Conservation (phyloP, 257 asterid species). For the Solanum bukasovii region DNA sequence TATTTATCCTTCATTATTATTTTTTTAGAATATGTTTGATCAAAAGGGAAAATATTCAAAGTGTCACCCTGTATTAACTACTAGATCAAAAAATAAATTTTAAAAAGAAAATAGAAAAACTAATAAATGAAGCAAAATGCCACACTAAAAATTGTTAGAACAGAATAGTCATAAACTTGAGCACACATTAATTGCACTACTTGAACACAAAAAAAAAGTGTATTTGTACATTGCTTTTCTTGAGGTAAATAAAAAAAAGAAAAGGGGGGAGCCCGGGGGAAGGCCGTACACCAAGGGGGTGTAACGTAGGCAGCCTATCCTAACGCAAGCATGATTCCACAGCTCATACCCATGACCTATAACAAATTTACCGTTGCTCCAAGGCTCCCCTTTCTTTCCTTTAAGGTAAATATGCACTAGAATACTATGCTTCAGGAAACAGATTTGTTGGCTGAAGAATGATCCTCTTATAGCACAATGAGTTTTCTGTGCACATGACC, state of each 20-base stretch:
- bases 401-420: background rate
- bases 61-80: background rate
- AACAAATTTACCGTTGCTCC: background rate
- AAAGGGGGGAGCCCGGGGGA: fast-evolving
- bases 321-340: background rate
- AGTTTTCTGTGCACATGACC: conserved; percentile 58
- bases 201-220: background rate
- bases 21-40: background rate
- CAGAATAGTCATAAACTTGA: background rate
- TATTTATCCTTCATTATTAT: background rate
- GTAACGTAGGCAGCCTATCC: background rate
- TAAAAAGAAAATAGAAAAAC: background rate
- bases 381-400: background rate
- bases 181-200: background rate
- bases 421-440: background rate
- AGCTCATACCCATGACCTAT: background rate
- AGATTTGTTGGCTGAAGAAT: background rate
- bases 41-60: background rate
- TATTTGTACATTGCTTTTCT: background rate
- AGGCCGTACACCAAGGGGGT: background rate
- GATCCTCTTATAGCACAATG: conserved; percentile 19
- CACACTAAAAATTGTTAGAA: background rate
- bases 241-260: background rate
- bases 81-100: background rate
- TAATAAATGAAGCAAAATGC: background rate